phyloP scores from a whole-genome alignment of 1,139 yeast genomes.

The Hemisphaericaspora lyxosophila region DNA sequence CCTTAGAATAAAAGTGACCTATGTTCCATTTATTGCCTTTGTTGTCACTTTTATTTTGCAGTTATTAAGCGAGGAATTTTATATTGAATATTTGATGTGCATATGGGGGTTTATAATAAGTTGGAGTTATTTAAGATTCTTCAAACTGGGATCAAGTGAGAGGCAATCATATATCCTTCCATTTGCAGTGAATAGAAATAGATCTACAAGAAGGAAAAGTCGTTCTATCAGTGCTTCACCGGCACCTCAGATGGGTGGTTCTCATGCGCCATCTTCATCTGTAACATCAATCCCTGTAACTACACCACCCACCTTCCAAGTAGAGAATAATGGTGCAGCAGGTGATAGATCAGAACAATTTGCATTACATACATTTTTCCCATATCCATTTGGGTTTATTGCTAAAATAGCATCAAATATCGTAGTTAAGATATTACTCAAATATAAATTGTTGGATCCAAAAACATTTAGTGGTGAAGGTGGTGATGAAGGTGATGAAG shows the following conservation, averaged over 20 bases:
- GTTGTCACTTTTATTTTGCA: slow-evolving; percentile 19
- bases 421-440: slow-evolving; percentile 21
- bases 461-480: slow-evolving; percentile 21
- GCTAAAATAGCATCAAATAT: slow-evolving; percentile 22
- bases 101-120: slow-evolving; percentile 34
- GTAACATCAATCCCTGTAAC: slow-evolving; percentile 5
- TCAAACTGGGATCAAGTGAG: slow-evolving; percentile 43
- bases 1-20: slow-evolving; percentile 38
- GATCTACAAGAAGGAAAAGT: slow-evolving; percentile 1
- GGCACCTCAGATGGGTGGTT: neutral
- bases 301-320: slow-evolving; percentile 18
- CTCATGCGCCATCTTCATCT: slow-evolving; percentile 3
- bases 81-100: slow-evolving; percentile 26
- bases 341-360: slow-evolving; percentile 48
- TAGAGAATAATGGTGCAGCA: slow-evolving; percentile 23
- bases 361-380: slow-evolving; percentile 45
- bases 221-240: slow-evolving; percentile 9
- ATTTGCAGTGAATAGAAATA: slow-evolving; percentile 17
- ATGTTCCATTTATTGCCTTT: slow-evolving; percentile 36
- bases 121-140: slow-evolving; percentile 43
- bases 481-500: slow-evolving; percentile 22
- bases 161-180: slow-evolving; percentile 45
- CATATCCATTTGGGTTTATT: slow-evolving; percentile 36
- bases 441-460: slow-evolving; percentile 25
- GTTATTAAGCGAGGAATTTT: slow-evolving; percentile 30